Conservation (phyloP, 805 yeast species). For the Millerago galiae region DNA sequence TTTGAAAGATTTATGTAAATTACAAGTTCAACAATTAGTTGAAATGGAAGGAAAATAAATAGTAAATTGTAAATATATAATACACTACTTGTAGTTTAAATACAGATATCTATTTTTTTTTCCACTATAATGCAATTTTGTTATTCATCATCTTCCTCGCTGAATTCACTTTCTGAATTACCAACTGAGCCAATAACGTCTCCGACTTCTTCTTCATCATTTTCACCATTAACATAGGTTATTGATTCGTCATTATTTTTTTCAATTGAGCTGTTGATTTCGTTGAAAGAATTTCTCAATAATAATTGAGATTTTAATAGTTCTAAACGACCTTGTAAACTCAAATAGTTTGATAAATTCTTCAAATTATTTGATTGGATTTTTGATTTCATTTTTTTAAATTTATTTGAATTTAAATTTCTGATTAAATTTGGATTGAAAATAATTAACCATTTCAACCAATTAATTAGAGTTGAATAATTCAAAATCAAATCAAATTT, state of each 20-base stretch:
- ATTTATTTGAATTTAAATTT: conserved; percentile 24
- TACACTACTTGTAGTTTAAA: too few species aligned
- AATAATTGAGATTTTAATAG: conserved; percentile 70
- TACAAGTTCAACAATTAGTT: conserved; percentile 84
- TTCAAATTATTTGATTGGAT: conserved; percentile 45
- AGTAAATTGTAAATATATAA: neutral
- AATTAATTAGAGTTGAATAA: conserved; percentile 39
- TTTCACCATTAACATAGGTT: conserved; percentile 37
- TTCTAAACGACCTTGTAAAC: conserved; percentile 81
- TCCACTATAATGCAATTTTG: conserved; percentile 1
- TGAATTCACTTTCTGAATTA: conserved; percentile 22
- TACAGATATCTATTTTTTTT: too few species aligned
- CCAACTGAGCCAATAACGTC: conserved; percentile 18
- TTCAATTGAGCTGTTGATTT: conserved; percentile 29
- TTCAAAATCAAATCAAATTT: conserved; percentile 29
- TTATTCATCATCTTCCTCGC: conserved; percentile 32
- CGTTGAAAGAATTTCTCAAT: conserved; percentile 46
- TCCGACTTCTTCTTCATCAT: conserved; percentile 35
- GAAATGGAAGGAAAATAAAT: conserved; percentile 40
- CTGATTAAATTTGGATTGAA: conserved; percentile 43
- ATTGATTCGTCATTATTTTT: conserved; percentile 25
- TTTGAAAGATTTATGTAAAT: conserved; percentile 73
- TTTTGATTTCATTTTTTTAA: conserved; percentile 52
- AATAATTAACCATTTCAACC: conserved; percentile 81
- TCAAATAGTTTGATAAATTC: conserved; percentile 59